Conservation (phyloP, 768 basidiomycete species). For the Mycena venus region DNA sequence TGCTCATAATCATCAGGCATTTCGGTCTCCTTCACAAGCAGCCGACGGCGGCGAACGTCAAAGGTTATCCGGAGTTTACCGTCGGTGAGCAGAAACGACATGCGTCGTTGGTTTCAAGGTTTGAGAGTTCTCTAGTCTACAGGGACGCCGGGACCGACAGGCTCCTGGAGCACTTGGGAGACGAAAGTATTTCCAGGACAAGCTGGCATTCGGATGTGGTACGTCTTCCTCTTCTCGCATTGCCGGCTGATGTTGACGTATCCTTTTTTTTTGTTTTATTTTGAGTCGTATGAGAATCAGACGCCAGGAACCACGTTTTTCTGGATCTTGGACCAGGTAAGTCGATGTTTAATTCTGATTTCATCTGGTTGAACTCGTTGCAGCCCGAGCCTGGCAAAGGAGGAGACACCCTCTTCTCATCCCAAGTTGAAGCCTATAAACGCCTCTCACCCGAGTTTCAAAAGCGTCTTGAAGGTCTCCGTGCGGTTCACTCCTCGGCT, state of each 20-base stretch:
- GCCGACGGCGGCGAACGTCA: conserved; percentile 64
- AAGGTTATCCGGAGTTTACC: conserved; percentile 70
- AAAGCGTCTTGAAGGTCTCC: conserved; percentile 68
- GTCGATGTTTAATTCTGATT: too few relatives aligned
- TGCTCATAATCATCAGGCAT: conserved; percentile 42
- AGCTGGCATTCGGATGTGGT: conserved; percentile 70
- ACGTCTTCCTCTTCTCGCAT: too few relatives aligned
- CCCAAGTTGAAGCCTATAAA: conserved; percentile 71
- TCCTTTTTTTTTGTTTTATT: too few relatives aligned
- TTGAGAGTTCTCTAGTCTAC: conserved; percentile 55
- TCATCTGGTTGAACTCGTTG: too few relatives aligned
- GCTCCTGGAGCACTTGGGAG: conserved; percentile 58
- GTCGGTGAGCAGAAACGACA: conserved; percentile 53
- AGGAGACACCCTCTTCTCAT: conserved; percentile 71
- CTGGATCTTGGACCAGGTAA: conserved; percentile 64
- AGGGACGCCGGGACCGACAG: conserved; percentile 58
- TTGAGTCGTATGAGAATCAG: conserved; percentile 66
- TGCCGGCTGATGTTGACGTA: too few relatives aligned
- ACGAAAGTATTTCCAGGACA: conserved; percentile 53
- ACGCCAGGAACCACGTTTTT: conserved; percentile 69
- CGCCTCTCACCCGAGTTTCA: conserved; percentile 69
- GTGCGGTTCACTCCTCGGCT: conserved; percentile 68
- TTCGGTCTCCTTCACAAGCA: conserved; percentile 62
- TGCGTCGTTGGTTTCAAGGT: background rate
- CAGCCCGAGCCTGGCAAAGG: conserved; percentile 52